phyloP scores from a whole-genome alignment of 169 alveolate genomes.

The Cryptosporidium sp. region DNA sequence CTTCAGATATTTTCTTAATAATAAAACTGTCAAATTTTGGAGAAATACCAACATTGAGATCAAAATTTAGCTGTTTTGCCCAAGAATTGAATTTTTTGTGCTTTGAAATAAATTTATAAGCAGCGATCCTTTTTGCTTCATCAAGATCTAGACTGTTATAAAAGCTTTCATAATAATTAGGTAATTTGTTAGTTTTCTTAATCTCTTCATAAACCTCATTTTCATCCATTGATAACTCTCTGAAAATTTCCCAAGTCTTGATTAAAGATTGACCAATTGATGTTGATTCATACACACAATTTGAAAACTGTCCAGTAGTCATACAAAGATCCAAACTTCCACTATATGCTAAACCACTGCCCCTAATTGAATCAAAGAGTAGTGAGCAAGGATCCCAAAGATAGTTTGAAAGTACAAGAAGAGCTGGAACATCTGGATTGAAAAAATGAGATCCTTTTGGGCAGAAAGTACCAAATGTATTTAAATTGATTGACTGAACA shows the following conservation, averaged over 20 bases:
- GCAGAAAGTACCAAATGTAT: conserved; percentile 7
- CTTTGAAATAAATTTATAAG: conserved; percentile 30
- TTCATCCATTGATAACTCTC: conserved; percentile 38
- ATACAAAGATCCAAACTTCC: conserved; percentile 41
- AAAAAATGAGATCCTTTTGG: conserved; percentile 64
- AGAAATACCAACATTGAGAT: conserved; percentile 44
- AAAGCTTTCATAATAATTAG: conserved; percentile 22
- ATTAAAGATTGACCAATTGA: conserved; percentile 53
- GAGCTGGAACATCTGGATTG: conserved; percentile 69
- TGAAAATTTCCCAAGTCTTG: conserved; percentile 65
- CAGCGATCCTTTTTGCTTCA: conserved; percentile 63
- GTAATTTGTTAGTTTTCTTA: background rate
- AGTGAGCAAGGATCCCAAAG: conserved; percentile 64
- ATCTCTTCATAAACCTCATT: conserved; percentile 9
- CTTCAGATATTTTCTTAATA: conserved; percentile 24
- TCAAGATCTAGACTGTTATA: conserved; percentile 24
- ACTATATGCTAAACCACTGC: conserved; percentile 58
- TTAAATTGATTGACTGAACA: conserved; percentile 40
- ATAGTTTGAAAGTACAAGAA: conserved; percentile 47
- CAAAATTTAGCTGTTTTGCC: conserved; percentile 62
- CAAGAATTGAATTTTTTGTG: conserved; percentile 41
- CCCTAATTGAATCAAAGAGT: conserved; percentile 38
- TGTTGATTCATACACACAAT: conserved; percentile 64
- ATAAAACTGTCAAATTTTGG: conserved; percentile 57
- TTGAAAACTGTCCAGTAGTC: conserved; percentile 52